These are phyloP conservation scores for Pisolithus sp. DNA, from an alignment of 768 basidiomycete species.

Conservation along the genomic window DNA sequence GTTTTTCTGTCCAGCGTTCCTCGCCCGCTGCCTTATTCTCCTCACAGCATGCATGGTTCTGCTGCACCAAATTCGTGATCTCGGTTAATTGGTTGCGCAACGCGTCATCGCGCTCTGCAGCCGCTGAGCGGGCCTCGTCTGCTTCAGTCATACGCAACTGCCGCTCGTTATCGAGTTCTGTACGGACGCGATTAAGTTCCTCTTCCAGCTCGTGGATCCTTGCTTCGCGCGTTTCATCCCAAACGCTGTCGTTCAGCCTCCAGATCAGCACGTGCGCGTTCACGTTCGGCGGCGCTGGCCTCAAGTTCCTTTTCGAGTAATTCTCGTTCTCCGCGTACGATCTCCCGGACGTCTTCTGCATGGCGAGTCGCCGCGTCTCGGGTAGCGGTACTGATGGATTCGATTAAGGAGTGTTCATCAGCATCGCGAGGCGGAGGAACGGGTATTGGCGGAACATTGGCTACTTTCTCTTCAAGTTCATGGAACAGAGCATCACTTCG, in stretches of 20 bases:
- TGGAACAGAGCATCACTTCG: constrained; percentile 20
- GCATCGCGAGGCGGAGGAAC: constrained; percentile 11
- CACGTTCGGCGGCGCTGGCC: constrained; percentile 47
- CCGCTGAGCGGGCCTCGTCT: constrained; percentile 57
- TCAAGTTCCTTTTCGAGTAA: constrained; percentile 52
- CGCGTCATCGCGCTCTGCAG: constrained; percentile 53
- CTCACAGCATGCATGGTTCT: constrained; percentile 53
- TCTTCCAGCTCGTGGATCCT: constrained; percentile 58
- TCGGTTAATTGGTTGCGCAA: constrained; percentile 59
- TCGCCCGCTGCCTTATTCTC: constrained; percentile 58
- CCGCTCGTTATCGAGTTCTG: constrained; percentile 59
- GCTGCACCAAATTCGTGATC: constrained; percentile 66
- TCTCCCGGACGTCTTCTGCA: constrained; percentile 52
- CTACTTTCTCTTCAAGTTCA: constrained; percentile 24
- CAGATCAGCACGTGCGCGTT: constrained; percentile 40
- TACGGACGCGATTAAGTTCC: constrained; percentile 50
- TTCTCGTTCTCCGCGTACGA: constrained; percentile 52
- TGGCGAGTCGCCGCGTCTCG: constrained; percentile 52
- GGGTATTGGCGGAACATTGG: constrained; percentile 17
- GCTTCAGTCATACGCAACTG: constrained; percentile 53
- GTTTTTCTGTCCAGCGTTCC: constrained; percentile 58
- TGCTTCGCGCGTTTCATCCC: constrained; percentile 44
- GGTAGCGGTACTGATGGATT: constrained; percentile 36
- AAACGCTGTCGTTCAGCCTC: constrained; percentile 43
- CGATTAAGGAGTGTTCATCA: constrained; percentile 29